phyloP scores from a whole-genome alignment of 2,329 filamentous ascomycete genomes.

The Talaromyces sp. region DNA sequence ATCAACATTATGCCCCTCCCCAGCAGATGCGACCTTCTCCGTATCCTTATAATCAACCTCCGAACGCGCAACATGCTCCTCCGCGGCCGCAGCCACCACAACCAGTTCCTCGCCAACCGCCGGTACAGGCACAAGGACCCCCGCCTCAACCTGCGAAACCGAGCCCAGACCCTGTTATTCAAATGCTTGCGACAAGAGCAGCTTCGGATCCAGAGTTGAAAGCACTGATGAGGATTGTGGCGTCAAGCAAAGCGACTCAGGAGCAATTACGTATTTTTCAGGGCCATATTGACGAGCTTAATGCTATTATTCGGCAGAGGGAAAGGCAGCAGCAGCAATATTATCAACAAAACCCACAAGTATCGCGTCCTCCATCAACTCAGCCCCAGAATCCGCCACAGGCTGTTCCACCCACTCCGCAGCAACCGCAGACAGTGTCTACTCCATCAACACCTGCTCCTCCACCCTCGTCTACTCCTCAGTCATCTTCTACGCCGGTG shows the following conservation, averaged over 20 bases:
- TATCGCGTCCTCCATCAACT: constrained; percentile 19
- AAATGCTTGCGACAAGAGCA: constrained; percentile 53
- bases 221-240: constrained; percentile 52
- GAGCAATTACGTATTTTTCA: constrained; percentile 52
- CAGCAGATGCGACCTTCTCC: constrained; percentile 31
- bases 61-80: constrained; percentile 26
- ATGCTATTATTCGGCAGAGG: constrained; percentile 49
- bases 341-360: constrained; percentile 22
- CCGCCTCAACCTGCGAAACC: constrained; percentile 42
- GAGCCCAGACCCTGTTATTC: constrained; percentile 52
- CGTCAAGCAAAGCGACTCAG: constrained; percentile 50
- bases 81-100: constrained; percentile 26
- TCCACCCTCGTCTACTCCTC: constrained; percentile 8
- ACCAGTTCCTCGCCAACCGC: constrained; percentile 26
- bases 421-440: constrained; percentile 3
- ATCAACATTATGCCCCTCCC: constrained; percentile 39
- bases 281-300: constrained; percentile 52
- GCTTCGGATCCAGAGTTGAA: constrained; percentile 51
- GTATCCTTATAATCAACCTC: constrained; percentile 27
- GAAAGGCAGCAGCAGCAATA: constrained; percentile 33
- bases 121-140: constrained; percentile 29
- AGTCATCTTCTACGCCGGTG: constrained; percentile 9
- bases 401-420: background rate
- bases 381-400: background rate
- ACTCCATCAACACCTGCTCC: constrained; percentile 14